phyloP scores from a whole-genome alignment of 2,329 filamentous ascomycete genomes.

The Pseudogymnoascus sp. region DNA sequence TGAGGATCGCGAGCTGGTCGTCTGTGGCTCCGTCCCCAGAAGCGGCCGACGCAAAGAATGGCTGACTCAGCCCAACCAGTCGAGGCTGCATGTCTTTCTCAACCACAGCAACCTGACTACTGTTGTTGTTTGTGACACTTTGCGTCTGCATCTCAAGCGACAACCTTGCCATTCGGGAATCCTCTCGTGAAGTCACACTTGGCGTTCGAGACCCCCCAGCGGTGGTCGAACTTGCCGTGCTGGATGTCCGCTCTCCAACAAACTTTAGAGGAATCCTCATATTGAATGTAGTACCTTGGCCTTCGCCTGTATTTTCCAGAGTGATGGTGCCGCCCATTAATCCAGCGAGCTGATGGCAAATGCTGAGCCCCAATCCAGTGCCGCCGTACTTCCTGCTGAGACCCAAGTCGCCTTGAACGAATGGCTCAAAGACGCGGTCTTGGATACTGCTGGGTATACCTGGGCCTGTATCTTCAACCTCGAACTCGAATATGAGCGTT shows the following conservation, averaged over 20 bases:
- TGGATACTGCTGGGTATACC: slow-evolving; percentile 74
- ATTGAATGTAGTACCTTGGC: slow-evolving; percentile 60
- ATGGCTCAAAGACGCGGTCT: slow-evolving; percentile 82
- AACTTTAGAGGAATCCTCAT: slow-evolving; percentile 77
- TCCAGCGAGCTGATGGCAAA: slow-evolving; percentile 76
- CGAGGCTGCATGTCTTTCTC: slow-evolving; percentile 63
- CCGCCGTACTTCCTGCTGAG: slow-evolving; percentile 86
- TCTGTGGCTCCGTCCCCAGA: slow-evolving; percentile 30
- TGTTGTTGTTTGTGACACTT: slow-evolving; percentile 7
- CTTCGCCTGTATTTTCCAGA: slow-evolving; percentile 54
- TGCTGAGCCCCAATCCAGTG: slow-evolving; percentile 79
- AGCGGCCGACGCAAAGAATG: slow-evolving; percentile 53
- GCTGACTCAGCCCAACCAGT: slow-evolving; percentile 71
- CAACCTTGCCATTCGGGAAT: background rate
- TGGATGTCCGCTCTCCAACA: slow-evolving; percentile 52
- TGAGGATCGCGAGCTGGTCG: slow-evolving; percentile 57
- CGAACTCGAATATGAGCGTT: slow-evolving; percentile 73
- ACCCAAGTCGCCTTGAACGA: slow-evolving; percentile 85
- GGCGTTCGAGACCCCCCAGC: background rate
- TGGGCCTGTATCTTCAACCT: slow-evolving; percentile 80
- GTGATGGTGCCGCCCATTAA: slow-evolving; percentile 74
- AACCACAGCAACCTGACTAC: slow-evolving; percentile 29
- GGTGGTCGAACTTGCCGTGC: slow-evolving; percentile 17
- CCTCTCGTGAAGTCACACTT: background rate
- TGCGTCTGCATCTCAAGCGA: slow-evolving; percentile 13